phyloP scores from a whole-genome alignment of 2,329 filamentous ascomycete species.

The Fusarium aywerte region DNA sequence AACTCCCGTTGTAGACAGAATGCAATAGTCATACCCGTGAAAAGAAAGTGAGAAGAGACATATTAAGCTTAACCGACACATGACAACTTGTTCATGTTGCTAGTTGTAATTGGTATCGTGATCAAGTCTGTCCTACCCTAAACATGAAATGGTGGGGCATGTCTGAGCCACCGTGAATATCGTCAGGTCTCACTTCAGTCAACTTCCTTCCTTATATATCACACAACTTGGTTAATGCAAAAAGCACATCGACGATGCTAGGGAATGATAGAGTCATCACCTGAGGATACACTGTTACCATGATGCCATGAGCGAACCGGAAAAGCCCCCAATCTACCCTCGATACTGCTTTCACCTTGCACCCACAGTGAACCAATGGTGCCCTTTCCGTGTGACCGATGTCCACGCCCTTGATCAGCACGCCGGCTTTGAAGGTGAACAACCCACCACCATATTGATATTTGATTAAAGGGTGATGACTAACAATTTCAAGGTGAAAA shows the following conservation, averaged over 20 bases:
- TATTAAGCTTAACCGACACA: neutral
- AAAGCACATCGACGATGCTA: conserved; percentile 10
- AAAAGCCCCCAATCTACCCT: conserved; percentile 61
- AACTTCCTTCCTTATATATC: conserved; percentile 4
- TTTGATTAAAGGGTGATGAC: neutral
- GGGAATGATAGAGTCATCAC: conserved; percentile 12
- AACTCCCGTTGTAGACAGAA: neutral
- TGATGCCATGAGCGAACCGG: conserved; percentile 63
- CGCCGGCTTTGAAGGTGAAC: conserved; percentile 64
- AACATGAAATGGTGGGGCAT: conserved; percentile 10
- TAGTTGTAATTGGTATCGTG: neutral
- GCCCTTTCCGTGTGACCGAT: conserved; percentile 63
- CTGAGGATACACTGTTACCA: conserved; percentile 31
- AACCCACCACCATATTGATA: neutral
- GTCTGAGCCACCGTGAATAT: conserved; percentile 11
- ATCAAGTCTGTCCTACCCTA: neutral
- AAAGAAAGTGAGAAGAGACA: too few species aligned
- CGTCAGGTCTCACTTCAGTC: conserved; percentile 13
- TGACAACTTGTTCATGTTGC: neutral
- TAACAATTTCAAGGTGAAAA: conserved; percentile 56
- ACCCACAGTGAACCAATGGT: conserved; percentile 70
- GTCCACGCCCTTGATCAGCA: conserved; percentile 60
- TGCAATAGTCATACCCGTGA: neutral
- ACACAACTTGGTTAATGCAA: neutral
- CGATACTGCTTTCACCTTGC: conserved; percentile 72